A percentile compares a stretch with the other conserved stretches of the same genome.
Conservation (phyloP, 768 basidiomycete species). For the Psilocybe tampanensis region DNA sequence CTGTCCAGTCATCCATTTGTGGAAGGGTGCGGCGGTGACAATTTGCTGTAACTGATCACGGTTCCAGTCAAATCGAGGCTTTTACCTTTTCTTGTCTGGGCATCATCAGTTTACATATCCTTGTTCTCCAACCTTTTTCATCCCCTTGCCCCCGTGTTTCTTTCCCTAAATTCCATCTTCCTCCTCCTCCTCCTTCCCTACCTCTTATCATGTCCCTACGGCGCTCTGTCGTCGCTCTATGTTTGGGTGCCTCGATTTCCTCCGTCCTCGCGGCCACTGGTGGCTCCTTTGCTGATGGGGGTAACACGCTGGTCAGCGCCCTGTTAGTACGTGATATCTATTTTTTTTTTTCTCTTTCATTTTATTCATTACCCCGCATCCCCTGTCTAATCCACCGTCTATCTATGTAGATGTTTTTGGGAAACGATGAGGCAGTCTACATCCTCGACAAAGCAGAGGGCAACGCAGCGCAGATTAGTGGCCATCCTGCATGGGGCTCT, state of each 20-base stretch:
- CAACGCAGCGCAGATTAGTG: slow-evolving; percentile 64
- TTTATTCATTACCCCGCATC: neutral
- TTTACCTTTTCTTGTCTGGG: neutral
- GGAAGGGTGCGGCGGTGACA: slow-evolving; percentile 11
- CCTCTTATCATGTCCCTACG: slow-evolving; percentile 17
- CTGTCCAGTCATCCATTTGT: slow-evolving; percentile 1
- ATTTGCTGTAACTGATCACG: neutral
- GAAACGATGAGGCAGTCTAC: slow-evolving; percentile 79
- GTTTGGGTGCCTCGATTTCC: slow-evolving; percentile 39
- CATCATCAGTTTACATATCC: neutral
- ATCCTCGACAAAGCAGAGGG: slow-evolving; percentile 88
- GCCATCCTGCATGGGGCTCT: slow-evolving; percentile 75
- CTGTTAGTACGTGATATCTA: slow-evolving; percentile 52
- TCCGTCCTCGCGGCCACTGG: slow-evolving; percentile 35
- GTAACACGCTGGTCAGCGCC: slow-evolving; percentile 48
- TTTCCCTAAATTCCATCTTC: neutral
- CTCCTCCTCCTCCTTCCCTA: slow-evolving; percentile 6
- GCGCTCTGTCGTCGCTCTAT: slow-evolving; percentile 45
- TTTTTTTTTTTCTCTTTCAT: slow-evolving; percentile 10
- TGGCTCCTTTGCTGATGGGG: slow-evolving; percentile 48
- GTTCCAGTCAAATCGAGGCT: neutral
- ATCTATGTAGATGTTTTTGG: slow-evolving; percentile 78
- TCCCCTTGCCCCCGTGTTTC: neutral
- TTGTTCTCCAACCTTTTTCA: neutral
- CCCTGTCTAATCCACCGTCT: neutral